Conservation (phyloP, 139 green algal species). For the Cymbomonas tetramitiformis region DNA sequence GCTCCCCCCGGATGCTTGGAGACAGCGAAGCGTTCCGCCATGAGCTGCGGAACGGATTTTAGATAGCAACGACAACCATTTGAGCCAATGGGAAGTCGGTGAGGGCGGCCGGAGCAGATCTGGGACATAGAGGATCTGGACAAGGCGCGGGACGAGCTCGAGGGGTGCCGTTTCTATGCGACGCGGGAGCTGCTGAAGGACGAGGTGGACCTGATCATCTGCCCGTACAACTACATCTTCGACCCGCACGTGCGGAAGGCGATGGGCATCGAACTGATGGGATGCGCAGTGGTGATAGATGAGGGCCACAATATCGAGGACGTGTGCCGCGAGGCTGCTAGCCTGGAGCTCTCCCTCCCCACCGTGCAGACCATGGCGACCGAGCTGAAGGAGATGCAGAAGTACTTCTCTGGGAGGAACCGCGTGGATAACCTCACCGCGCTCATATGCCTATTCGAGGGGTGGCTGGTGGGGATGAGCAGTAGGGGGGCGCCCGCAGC, state of each 20-base stretch:
- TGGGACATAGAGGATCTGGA: slow-evolving; percentile 86
- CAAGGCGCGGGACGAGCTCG: slow-evolving; percentile 26
- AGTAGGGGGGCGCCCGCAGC: too few relatives aligned
- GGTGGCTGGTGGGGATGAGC: too few relatives aligned
- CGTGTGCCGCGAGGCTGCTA: slow-evolving; percentile 9
- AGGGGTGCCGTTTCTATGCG: slow-evolving; percentile 75
- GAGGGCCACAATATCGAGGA: slow-evolving; percentile 65
- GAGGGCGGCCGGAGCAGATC: slow-evolving; percentile 29
- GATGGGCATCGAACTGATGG: slow-evolving; percentile 51
- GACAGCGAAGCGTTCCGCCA: too few relatives aligned
- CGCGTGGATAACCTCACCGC: too few relatives aligned
- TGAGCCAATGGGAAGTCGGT: too few relatives aligned
- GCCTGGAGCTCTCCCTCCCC: background rate
- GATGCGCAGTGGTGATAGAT: slow-evolving; percentile 77
- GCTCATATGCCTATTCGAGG: too few relatives aligned
- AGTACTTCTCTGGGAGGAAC: background rate
- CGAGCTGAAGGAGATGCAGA: background rate
- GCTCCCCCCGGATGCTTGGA: too few relatives aligned
- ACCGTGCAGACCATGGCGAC: background rate
- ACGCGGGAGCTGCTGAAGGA: slow-evolving; percentile 39
- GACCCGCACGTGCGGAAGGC: slow-evolving; percentile 42
- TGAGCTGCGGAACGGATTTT: too few relatives aligned
- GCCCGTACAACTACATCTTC: slow-evolving; percentile 76
- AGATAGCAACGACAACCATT: too few relatives aligned
- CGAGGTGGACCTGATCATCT: slow-evolving; percentile 85